A percentile compares a stretch with the other conserved stretches of the same genome.
Conservation (phyloP, 2,329 filamentous ascomycete species). For the Aciculosporium take region DNA sequence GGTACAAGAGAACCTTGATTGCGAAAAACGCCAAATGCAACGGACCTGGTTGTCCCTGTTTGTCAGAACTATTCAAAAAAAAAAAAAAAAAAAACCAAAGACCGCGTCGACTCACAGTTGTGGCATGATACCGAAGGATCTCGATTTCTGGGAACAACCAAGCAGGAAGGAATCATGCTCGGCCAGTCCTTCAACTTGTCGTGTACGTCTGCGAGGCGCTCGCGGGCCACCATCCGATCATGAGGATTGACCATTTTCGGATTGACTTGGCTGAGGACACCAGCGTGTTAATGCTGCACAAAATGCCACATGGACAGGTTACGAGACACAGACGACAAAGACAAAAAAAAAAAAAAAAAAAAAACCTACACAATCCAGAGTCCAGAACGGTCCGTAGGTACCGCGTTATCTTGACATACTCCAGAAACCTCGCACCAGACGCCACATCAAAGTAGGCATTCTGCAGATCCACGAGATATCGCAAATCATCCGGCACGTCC, state of each 20-base stretch:
- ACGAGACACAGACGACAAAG: not conserved
- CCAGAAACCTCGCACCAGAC: conserved; percentile 23
- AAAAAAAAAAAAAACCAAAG: not conserved
- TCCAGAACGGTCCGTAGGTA: conserved; percentile 20
- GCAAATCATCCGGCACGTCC: conserved; percentile 22
- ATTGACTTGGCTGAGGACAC: conserved; percentile 13
- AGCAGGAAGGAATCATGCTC: conserved; percentile 21
- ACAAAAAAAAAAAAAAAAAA: not conserved
- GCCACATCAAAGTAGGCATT: conserved; percentile 20
- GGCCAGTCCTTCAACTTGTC: conserved; percentile 22
- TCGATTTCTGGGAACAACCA: conserved; percentile 12
- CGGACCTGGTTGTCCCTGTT: conserved; percentile 18
- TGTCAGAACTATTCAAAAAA: too few species aligned
- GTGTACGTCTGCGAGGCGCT: conserved; percentile 14
- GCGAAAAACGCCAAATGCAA: conserved; percentile 29
- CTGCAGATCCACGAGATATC: conserved; percentile 20
- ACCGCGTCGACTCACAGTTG: conserved; percentile 12
- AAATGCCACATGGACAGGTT: not conserved
- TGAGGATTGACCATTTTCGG: conserved; percentile 6
- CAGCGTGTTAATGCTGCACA: conserved; percentile 4
- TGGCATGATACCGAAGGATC: conserved; percentile 8
- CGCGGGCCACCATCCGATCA: conserved; percentile 9
- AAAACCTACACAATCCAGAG: conserved; percentile 17
- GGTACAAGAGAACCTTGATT: conserved; percentile 25
- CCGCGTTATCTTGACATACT: conserved; percentile 18